Conservation (phyloP, 257 asterid genomes). For the Scutellaria galericulata region DNA sequence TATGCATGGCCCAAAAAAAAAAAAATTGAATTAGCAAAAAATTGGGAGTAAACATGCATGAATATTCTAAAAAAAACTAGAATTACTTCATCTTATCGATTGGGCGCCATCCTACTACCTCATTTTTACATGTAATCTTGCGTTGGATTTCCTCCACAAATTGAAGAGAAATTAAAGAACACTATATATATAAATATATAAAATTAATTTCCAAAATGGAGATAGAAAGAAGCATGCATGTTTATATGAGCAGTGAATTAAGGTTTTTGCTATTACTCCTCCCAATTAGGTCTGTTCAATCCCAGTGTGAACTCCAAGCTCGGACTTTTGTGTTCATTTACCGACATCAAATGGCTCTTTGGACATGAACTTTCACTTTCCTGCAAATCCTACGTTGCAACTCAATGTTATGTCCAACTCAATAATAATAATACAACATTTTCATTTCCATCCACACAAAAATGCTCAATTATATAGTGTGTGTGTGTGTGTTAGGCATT, state of each 20-base stretch:
- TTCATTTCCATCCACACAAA: background rate
- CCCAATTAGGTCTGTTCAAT: slow-evolving; percentile 42
- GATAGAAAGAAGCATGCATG: background rate
- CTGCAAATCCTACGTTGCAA: slow-evolving; percentile 36
- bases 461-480: too few species aligned
- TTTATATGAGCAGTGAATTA: background rate
- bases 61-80: slow-evolving; percentile 17
- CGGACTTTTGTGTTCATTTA: slow-evolving; percentile 49
- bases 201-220: slow-evolving; percentile 25
- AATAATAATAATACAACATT: too few species aligned
- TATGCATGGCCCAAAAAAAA: background rate
- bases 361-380: slow-evolving; percentile 45
- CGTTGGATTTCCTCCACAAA: slow-evolving; percentile 20
- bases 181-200: slow-evolving; percentile 2
- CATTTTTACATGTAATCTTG: slow-evolving; percentile 34
- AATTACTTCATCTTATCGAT: slow-evolving; percentile 8
- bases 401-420: too few species aligned
- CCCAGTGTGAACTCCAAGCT: slow-evolving; percentile 55
- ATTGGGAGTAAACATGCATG: background rate
- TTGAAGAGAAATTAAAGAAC: background rate
- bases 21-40: background rate
- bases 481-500: too few species aligned
- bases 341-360: slow-evolving; percentile 42
- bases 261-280: slow-evolving; percentile 41
- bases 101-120: slow-evolving; percentile 26